These are phyloP conservation scores for Remersonia thermophila DNA, from an alignment of 2,329 filamentous ascomycete genomes.

Conservation along the genomic window DNA sequence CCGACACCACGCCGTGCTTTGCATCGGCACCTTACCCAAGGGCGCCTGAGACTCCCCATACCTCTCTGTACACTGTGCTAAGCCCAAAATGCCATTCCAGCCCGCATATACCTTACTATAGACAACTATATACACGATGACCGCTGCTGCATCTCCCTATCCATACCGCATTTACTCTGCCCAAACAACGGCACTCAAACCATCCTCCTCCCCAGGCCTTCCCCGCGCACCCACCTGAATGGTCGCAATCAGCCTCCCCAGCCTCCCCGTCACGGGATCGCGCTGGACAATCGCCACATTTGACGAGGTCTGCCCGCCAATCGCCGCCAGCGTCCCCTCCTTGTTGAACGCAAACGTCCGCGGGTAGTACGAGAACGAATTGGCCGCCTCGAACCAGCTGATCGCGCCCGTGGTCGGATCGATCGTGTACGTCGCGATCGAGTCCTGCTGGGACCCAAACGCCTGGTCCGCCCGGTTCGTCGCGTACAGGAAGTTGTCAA, in stretches of 20 bases:
- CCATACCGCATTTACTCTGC: conserved; percentile 24
- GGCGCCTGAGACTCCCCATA: too few relatives aligned
- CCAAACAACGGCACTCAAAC: conserved; percentile 36
- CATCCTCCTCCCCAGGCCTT: conserved; percentile 31
- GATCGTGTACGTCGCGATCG: conserved; percentile 41
- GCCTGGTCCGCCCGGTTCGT: conserved; percentile 50
- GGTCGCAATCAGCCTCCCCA: conserved; percentile 35
- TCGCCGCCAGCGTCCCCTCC: conserved; percentile 45
- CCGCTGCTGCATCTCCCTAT: neutral
- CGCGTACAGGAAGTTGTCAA: conserved; percentile 44
- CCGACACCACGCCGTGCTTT: too few relatives aligned
- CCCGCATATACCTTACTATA: too few relatives aligned
- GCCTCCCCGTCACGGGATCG: conserved; percentile 40
- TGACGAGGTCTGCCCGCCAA: conserved; percentile 49
- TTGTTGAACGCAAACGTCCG: conserved; percentile 51
- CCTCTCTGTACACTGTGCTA: too few relatives aligned
- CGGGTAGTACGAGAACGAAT: conserved; percentile 47
- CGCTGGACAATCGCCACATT: conserved; percentile 46
- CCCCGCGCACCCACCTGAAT: conserved; percentile 30
- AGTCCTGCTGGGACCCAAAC: conserved; percentile 42
- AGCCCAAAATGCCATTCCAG: too few relatives aligned
- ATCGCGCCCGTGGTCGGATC: conserved; percentile 34
- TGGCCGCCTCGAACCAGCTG: conserved; percentile 39
- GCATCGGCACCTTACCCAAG: too few relatives aligned
- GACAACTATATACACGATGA: too few relatives aligned